Percentiles rank a stretch among this genome's conserved stretches.
Conservation (phyloP, 2,329 filamentous ascomycete genomes). For the Nemania sp. region DNA sequence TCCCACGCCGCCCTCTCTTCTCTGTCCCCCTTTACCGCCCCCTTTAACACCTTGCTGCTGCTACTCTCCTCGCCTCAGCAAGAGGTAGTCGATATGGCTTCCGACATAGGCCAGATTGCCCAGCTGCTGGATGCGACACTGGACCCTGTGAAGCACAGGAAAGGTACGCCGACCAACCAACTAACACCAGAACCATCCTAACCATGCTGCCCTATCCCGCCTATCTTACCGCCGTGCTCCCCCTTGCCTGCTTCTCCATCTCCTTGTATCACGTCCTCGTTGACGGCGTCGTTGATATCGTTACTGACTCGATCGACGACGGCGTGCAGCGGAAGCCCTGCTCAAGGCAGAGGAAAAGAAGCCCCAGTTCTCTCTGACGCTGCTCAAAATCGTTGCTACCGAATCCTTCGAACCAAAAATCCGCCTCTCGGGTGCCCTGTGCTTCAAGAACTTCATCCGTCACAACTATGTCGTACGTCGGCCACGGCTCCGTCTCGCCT, state of each 20-base stretch:
- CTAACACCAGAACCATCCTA: slow-evolving; percentile 28
- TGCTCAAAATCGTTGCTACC: slow-evolving; percentile 88
- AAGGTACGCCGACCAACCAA: slow-evolving; percentile 64
- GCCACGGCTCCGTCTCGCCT: not conserved
- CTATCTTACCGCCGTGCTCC: not conserved
- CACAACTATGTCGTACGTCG: slow-evolving; percentile 80
- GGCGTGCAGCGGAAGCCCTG: slow-evolving; percentile 72
- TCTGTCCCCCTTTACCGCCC: not conserved
- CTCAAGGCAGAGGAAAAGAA: slow-evolving; percentile 80
- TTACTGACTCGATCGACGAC: slow-evolving; percentile 25
- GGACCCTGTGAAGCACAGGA: slow-evolving; percentile 83
- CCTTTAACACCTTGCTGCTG: slow-evolving; percentile 5
- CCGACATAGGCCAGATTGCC: slow-evolving; percentile 66
- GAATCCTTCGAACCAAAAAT: slow-evolving; percentile 74
- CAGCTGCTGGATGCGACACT: slow-evolving; percentile 89
- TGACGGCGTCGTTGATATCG: not conserved
- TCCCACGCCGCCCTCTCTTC: slow-evolving; percentile 1
- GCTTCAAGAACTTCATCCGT: slow-evolving; percentile 98
- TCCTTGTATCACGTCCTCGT: not conserved
- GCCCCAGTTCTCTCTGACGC: slow-evolving; percentile 82
- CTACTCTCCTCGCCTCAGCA: slow-evolving; percentile 17
- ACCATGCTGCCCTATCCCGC: slow-evolving; percentile 9
- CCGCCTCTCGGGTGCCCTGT: slow-evolving; percentile 83
- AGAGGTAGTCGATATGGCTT: slow-evolving; percentile 52
- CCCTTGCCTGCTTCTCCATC: not conserved